These are phyloP conservation scores for Dichomitus squalens DNA, from an alignment of 1,284 basidiomycete species.

Conservation along the genomic window DNA sequence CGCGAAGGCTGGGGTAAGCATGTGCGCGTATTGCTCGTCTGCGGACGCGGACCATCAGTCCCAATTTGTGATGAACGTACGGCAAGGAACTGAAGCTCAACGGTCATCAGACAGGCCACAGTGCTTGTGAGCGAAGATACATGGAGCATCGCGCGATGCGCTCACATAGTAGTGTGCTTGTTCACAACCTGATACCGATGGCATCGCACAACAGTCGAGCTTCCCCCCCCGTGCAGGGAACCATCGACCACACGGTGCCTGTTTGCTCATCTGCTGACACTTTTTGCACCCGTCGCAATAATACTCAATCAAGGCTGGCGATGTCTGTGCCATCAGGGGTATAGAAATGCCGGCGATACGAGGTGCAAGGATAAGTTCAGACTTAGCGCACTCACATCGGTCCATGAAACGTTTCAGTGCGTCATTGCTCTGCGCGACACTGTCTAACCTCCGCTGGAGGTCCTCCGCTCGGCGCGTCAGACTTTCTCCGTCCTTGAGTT, in stretches of 20 bases:
- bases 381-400: constrained; percentile 53
- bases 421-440: constrained; percentile 65
- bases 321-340: background rate
- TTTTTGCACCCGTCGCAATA: background rate
- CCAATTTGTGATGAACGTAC: background rate
- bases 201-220: too few relatives aligned
- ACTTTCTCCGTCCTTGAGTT: constrained; percentile 51
- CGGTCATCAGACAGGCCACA: too few relatives aligned
- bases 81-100: too few relatives aligned
- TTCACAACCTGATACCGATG: too few relatives aligned
- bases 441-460: constrained; percentile 57
- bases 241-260: background rate
- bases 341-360: background rate
- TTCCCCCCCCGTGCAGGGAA: too few relatives aligned
- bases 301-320: background rate
- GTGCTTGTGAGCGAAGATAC: too few relatives aligned
- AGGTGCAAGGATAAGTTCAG: background rate
- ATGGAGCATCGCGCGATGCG: too few relatives aligned
- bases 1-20: constrained; percentile 73
- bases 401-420: constrained; percentile 72
- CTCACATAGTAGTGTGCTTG: too few relatives aligned
- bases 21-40: constrained; percentile 77
- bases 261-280: background rate
- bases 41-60: background rate
- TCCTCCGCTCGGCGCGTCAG: constrained; percentile 60